Conservation (phyloP, 495 filamentous ascomycete genomes). For the Evernia prunastri region DNA sequence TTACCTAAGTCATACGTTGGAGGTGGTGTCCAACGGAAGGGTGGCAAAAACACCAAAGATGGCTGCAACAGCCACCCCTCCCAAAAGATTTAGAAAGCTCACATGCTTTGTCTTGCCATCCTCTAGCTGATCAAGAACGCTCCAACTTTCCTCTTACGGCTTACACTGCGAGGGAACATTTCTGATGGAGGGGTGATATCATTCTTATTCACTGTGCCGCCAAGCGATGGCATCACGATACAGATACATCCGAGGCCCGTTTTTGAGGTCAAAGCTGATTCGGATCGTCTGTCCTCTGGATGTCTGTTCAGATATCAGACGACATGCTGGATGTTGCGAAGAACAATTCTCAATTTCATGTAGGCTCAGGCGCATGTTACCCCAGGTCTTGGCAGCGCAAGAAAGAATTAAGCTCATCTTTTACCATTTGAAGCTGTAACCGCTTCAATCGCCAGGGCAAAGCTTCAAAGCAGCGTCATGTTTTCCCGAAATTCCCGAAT, state of each 20-base stretch:
- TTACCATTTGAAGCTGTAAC: constrained; percentile 1
- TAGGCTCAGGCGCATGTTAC: constrained; percentile 7
- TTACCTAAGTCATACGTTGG: background rate
- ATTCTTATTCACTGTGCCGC: background rate
- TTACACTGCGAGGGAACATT: background rate
- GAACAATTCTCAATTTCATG: background rate
- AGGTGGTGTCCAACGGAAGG: no score
- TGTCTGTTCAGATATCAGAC: background rate
- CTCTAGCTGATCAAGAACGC: background rate
- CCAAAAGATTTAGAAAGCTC: background rate
- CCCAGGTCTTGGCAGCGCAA: constrained; percentile 10
- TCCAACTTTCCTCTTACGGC: background rate
- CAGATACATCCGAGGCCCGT: background rate
- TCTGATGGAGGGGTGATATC: background rate
- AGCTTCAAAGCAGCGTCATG: constrained; percentile 14
- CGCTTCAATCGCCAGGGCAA: constrained; percentile 2
- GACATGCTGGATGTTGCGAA: background rate
- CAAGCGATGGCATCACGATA: no score
- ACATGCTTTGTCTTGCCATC: background rate
- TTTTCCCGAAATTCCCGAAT: constrained; percentile 7
- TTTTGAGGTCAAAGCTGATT: background rate
- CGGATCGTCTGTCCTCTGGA: background rate
- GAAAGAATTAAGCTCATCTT: background rate
- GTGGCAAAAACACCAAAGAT: background rate
- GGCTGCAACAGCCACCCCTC: background rate